Percentiles rank a stretch among this genome's conserved stretches.
phyloP scores from a whole-genome alignment of 1,139 yeast species.

The Magnusiomyces ingens region DNA sequence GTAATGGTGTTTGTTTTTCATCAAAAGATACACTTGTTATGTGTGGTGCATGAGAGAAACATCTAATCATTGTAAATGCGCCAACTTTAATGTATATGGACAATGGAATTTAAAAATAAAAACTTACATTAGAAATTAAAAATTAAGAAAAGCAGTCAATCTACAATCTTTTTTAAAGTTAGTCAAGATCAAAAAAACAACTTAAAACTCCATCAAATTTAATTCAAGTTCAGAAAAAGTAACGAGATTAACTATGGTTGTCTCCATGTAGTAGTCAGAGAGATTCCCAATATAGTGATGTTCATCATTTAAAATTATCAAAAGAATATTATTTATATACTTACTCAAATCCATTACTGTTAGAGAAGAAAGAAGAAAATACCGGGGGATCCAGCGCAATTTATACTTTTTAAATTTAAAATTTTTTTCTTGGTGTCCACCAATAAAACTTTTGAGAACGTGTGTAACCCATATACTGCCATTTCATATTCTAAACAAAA shows the following conservation, averaged over 20 bases:
- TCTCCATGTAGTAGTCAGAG: neutral
- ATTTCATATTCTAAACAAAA: too few relatives aligned
- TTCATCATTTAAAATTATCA: neutral
- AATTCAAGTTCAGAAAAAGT: neutral
- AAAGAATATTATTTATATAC: neutral
- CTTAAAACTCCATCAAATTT: neutral
- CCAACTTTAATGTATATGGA: neutral
- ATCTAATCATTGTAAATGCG: neutral
- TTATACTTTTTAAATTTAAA: neutral
- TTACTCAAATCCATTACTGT: neutral
- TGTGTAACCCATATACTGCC: too few relatives aligned
- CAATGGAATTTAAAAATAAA: neutral
- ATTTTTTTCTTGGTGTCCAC: neutral
- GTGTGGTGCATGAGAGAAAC: slow-evolving; percentile 1
- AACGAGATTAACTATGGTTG: neutral
- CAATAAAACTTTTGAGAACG: neutral
- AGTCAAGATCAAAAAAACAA: neutral
- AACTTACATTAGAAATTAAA: neutral
- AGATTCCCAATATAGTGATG: neutral
- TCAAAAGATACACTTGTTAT: neutral
- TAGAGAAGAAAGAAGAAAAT: neutral
- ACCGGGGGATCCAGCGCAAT: neutral
- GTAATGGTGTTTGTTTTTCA: neutral
- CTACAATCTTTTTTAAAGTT: neutral
- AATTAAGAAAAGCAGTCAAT: neutral